Evolutionary conservation across 192 early-diverging fungal species (phyloP).

Genomic region (Coemansia biformis): DNA sequence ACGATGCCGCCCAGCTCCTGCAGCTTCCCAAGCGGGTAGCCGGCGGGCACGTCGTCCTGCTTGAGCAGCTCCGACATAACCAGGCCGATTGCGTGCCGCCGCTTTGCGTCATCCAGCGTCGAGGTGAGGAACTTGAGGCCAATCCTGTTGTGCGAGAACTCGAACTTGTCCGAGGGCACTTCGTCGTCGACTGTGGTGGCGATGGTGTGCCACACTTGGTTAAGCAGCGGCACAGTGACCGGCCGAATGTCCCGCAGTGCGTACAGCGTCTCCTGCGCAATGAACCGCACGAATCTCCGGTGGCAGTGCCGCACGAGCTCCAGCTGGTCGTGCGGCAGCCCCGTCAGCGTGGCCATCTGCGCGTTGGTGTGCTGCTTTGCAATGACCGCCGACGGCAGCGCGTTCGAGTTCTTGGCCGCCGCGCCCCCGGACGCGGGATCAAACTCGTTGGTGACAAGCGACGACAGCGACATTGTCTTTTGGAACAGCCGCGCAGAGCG

Average conservation of each 20-base stretch:
- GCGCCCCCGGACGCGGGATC: background rate
- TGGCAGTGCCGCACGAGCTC: slow-evolving; percentile 42
- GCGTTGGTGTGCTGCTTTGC: slow-evolving; percentile 37
- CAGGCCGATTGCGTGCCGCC: slow-evolving; percentile 31
- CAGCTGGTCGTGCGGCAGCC: slow-evolving; percentile 42
- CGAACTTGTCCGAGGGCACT: slow-evolving; percentile 28
- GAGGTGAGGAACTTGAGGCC: slow-evolving; percentile 31
- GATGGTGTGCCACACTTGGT: slow-evolving; percentile 50
- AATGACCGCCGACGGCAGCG: slow-evolving; percentile 30
- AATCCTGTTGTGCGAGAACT: slow-evolving; percentile 46
- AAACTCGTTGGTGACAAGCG: slow-evolving; percentile 28
- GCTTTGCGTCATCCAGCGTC: slow-evolving; percentile 16
- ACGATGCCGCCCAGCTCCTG: slow-evolving; percentile 27
- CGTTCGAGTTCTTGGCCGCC: slow-evolving; percentile 2
- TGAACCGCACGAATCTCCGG: slow-evolving; percentile 37
- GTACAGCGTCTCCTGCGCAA: slow-evolving; percentile 45
- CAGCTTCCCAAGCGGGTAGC: slow-evolving; percentile 29
- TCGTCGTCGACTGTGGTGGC: slow-evolving; percentile 48
- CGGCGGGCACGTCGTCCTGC: slow-evolving; percentile 4
- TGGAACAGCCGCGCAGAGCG: slow-evolving; percentile 32
- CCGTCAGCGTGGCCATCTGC: slow-evolving; percentile 41
- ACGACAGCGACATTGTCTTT: slow-evolving; percentile 47
- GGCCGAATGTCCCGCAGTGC: slow-evolving; percentile 42
- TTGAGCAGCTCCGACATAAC: slow-evolving; percentile 40
- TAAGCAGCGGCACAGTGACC: slow-evolving; percentile 38